phyloP scores from a whole-genome alignment of 2,329 filamentous ascomycete genomes.

The Pseudogymnoascus sp. region DNA sequence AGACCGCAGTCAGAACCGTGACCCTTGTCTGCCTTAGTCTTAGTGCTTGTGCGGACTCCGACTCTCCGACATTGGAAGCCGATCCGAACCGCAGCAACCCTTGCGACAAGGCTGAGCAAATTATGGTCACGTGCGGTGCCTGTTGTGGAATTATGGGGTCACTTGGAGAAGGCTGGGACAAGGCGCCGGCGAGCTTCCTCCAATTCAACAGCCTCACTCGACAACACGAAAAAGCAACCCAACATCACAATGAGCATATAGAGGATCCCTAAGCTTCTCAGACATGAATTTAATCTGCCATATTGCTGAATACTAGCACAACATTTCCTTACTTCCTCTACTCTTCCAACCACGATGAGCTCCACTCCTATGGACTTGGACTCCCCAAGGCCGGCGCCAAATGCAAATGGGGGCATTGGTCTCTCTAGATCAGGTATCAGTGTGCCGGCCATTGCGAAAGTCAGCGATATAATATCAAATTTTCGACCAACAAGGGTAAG shows the following conservation, averaged over 20 bases:
- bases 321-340: not conserved
- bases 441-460: conserved; percentile 45
- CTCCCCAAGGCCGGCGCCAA: conserved; percentile 17
- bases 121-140: not conserved
- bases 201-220: not conserved
- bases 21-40: not conserved
- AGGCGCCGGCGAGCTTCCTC: not conserved
- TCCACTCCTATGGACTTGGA: conserved; percentile 27
- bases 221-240: not conserved
- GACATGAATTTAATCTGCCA: not conserved
- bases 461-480: conserved; percentile 67
- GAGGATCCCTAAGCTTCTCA: not conserved
- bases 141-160: not conserved
- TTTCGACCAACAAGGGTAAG: conserved; percentile 74
- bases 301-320: not conserved
- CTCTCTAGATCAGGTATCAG: conserved; percentile 13
- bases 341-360: not conserved
- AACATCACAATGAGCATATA: not conserved
- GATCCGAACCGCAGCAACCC: conserved; percentile 1
- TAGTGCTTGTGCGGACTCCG: not conserved
- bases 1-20: conserved; percentile 6
- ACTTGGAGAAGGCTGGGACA: conserved; percentile 1
- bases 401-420: conserved; percentile 17
- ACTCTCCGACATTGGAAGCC: not conserved
- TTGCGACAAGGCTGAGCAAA: conserved; percentile 2